These are phyloP conservation scores for Stephania yunnanensis DNA, from an alignment of 164 flowering plant species.

Conservation along the genomic window DNA sequence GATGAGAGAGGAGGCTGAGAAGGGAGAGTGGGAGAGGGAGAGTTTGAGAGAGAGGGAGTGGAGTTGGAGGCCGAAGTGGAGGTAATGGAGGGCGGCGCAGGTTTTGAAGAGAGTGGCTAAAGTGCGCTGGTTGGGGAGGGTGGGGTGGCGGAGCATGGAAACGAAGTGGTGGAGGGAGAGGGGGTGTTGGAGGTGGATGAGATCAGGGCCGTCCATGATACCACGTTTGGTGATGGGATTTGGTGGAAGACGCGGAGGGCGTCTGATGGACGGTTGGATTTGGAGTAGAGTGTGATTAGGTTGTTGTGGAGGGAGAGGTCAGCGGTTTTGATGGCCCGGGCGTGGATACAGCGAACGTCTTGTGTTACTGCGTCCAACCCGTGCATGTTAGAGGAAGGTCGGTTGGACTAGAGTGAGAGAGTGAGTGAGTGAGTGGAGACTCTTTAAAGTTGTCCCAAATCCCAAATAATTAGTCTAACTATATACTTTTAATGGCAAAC, in stretches of 20 bases:
- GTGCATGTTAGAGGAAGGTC: no score
- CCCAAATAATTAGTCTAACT: no score
- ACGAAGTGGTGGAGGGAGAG: neutral
- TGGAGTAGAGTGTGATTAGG: slow-evolving; percentile 10
- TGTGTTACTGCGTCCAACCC: neutral
- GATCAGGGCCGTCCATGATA: slow-evolving; percentile 9
- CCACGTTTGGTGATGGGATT: slow-evolving; percentile 3
- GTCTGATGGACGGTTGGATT: slow-evolving; percentile 3
- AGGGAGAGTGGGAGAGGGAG: slow-evolving; percentile 7
- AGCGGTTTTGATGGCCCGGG: neutral
- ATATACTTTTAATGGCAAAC: no score
- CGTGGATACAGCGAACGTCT: neutral
- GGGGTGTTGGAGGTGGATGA: neutral
- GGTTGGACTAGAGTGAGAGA: no score
- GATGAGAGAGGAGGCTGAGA: slow-evolving; percentile 1
- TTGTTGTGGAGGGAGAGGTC: slow-evolving; percentile 4
- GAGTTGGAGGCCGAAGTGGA: slow-evolving; percentile 7
- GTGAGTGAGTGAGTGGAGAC: no score
- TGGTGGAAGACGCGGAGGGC: slow-evolving; percentile 5
- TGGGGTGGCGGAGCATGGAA: slow-evolving; percentile 11
- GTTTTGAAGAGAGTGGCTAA: slow-evolving; percentile 10
- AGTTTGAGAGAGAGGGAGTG: slow-evolving; percentile 9
- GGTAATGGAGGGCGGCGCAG: neutral
- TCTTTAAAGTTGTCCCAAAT: no score
- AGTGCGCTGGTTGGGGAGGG: slow-evolving; percentile 9